Percentiles rank a stretch among this genome's conserved stretches.
Conservation (phyloP, 345 rosid genomes). For the Sonneratia alba region DNA sequence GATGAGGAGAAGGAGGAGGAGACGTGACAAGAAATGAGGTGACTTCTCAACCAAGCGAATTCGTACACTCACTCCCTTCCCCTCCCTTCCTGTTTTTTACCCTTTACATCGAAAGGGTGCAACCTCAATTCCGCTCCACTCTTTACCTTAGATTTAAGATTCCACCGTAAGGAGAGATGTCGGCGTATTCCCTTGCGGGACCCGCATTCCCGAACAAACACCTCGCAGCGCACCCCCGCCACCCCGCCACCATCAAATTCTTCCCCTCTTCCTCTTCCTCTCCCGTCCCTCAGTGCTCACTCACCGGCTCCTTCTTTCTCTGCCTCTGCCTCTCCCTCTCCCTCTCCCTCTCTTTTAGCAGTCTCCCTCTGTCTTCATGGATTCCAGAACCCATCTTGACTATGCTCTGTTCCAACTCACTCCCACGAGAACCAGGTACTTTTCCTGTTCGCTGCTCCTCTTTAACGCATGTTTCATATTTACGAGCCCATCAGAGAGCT, state of each 20-base stretch:
- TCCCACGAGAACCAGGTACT: slow-evolving; percentile 93
- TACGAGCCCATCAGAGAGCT: neutral
- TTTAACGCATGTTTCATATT: neutral
- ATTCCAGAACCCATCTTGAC: slow-evolving; percentile 69
- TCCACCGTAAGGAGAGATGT: neutral
- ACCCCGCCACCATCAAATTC: neutral
- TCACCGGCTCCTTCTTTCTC: no score
- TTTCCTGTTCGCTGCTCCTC: neutral
- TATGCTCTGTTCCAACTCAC: slow-evolving; percentile 91
- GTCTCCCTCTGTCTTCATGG: slow-evolving; percentile 36
- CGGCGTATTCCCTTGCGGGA: neutral
- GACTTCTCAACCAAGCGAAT: slow-evolving; percentile 24
- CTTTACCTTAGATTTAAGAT: neutral
- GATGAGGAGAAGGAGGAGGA: neutral
- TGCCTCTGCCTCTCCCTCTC: neutral
- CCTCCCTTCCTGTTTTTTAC: slow-evolving; percentile 4
- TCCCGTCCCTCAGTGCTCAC: no score
- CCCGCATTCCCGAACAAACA: neutral
- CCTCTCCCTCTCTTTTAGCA: neutral
- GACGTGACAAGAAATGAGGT: slow-evolving; percentile 1
- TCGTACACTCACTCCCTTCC: neutral
- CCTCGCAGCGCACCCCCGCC: no score
- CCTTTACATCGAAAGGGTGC: slow-evolving; percentile 1
- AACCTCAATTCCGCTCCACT: neutral
- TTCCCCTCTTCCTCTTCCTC: neutral